Conservation (phyloP, 163 green algal species). For the Volvox carteri region DNA sequence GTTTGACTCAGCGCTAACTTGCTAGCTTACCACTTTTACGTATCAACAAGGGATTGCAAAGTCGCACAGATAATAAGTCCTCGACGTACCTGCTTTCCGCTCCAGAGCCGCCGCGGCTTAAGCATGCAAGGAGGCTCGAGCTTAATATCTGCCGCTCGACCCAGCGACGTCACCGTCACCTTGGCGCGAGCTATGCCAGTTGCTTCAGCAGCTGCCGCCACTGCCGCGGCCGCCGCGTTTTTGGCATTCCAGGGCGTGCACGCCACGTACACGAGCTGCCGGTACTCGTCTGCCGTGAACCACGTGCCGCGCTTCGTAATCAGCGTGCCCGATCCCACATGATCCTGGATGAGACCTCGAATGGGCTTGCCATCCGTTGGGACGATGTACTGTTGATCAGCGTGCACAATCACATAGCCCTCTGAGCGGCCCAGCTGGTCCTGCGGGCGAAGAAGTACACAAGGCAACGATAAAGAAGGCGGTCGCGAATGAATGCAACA, state of each 20-base stretch:
- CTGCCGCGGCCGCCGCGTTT: conserved; percentile 13
- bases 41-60: too few species aligned
- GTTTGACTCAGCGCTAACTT: too few species aligned
- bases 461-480: neutral
- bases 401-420: conserved; percentile 95
- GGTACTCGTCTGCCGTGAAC: conserved; percentile 82
- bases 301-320: conserved; percentile 93
- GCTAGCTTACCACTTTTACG: too few species aligned
- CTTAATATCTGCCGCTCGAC: conserved; percentile 24
- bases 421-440: conserved; percentile 91
- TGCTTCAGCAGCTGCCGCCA: conserved; percentile 11
- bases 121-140: conserved; percentile 85
- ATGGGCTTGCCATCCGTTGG: conserved; percentile 97
- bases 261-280: conserved; percentile 84
- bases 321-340: conserved; percentile 68
- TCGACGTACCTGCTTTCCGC: conserved; percentile 95
- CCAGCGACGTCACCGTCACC: conserved; percentile 24
- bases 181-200: neutral
- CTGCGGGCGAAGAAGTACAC: conserved; percentile 45
- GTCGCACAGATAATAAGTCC: too few species aligned
- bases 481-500: too few species aligned
- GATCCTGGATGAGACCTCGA: conserved; percentile 97
- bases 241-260: conserved; percentile 65
- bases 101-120: conserved; percentile 94
- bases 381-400: conserved; percentile 97